Evolutionary conservation across 164 flowering plant species (phyloP).

Genomic region (Vitis amurensis): DNA sequence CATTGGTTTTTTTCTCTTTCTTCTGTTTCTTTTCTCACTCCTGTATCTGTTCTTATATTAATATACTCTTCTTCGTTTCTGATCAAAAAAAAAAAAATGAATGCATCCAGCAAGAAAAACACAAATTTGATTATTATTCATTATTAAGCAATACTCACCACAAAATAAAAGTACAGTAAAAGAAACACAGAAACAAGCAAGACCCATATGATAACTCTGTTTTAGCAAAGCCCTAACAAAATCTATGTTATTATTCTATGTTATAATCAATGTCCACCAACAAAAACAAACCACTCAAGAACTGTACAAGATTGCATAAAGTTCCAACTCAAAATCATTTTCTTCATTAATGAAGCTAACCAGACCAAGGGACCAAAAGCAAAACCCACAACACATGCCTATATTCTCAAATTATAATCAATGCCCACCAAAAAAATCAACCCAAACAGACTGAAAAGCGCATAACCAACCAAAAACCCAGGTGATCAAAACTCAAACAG

Average conservation of each 20-base stretch:
- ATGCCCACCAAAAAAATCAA: background rate
- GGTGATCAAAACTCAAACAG: background rate
- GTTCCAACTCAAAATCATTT: too few species aligned
- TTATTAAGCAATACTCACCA: background rate
- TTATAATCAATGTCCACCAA: background rate
- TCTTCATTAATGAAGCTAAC: too few species aligned
- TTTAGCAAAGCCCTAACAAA: background rate
- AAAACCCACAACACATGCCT: too few species aligned
- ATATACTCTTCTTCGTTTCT: too few species aligned
- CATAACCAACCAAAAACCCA: background rate
- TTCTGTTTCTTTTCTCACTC: too few species aligned
- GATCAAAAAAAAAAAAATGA: background rate
- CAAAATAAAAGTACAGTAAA: background rate
- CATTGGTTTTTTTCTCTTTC: too few species aligned
- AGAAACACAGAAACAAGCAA: constrained; percentile 1
- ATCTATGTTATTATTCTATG: background rate
- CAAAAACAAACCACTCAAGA: too few species aligned
- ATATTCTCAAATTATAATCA: too few species aligned
- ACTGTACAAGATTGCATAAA: too few species aligned
- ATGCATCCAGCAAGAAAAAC: background rate
- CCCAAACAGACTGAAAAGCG: background rate
- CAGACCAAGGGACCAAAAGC: too few species aligned
- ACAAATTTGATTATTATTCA: background rate
- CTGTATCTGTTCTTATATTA: too few species aligned
- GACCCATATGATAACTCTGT: background rate